Percentiles rank a stretch among this genome's conserved stretches.
Evolutionary conservation across 441 rosid genomes (phyloP).

Genomic region (Bruguiera hainesii): DNA sequence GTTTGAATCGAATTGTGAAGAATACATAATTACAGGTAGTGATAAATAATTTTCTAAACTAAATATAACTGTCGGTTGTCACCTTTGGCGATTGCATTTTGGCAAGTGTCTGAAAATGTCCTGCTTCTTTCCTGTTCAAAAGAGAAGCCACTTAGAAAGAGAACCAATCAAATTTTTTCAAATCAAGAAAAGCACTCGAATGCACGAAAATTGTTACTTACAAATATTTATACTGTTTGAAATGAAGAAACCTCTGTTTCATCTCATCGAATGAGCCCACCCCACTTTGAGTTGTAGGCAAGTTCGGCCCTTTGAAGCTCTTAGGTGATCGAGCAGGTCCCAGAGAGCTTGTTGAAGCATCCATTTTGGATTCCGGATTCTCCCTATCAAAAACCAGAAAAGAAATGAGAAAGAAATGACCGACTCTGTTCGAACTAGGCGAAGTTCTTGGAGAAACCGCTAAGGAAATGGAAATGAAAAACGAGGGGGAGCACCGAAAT

Average conservation of each 20-base stretch:
- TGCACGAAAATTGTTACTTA: slow-evolving; percentile 6
- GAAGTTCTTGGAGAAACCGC: slow-evolving; percentile 3
- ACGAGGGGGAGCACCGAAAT: slow-evolving; percentile 5
- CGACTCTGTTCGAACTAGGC: slow-evolving; percentile 7
- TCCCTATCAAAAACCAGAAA: slow-evolving; percentile 7
- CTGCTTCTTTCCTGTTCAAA: slow-evolving; percentile 59
- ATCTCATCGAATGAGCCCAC: slow-evolving; percentile 21
- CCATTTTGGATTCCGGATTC: slow-evolving; percentile 5
- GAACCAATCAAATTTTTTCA: neutral
- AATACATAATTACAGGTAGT: neutral
- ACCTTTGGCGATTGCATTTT: slow-evolving; percentile 84
- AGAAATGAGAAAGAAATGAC: too few relatives aligned
- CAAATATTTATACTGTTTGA: slow-evolving; percentile 30
- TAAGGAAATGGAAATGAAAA: slow-evolving; percentile 7
- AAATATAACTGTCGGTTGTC: neutral
- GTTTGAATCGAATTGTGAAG: neutral
- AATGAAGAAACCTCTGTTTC: slow-evolving; percentile 29
- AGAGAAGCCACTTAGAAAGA: neutral
- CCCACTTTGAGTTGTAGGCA: slow-evolving; percentile 2
- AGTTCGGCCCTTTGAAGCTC: slow-evolving; percentile 2
- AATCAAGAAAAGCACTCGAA: neutral
- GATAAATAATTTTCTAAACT: neutral
- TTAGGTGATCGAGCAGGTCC: slow-evolving; percentile 9
- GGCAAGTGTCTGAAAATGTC: slow-evolving; percentile 61
- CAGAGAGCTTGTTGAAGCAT: slow-evolving; percentile 12